Conservation (phyloP, 2,329 filamentous ascomycete species). For the Teratosphaeria zuluensis region DNA sequence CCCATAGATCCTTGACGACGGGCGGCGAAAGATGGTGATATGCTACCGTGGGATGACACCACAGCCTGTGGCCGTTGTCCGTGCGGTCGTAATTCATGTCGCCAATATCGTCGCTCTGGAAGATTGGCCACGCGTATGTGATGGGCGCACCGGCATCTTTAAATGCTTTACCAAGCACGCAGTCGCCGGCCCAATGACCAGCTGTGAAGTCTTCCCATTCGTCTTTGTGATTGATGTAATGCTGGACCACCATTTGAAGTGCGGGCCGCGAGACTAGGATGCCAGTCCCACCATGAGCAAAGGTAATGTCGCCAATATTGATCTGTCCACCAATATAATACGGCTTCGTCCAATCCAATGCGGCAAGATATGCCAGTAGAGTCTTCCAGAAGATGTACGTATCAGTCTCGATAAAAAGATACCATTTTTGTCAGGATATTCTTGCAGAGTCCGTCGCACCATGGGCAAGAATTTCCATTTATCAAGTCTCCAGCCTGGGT, state of each 20-base stretch:
- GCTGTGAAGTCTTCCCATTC: slow-evolving; percentile 25
- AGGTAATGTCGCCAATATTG: slow-evolving; percentile 26
- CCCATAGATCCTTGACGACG: slow-evolving; percentile 16
- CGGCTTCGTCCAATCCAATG: slow-evolving; percentile 32
- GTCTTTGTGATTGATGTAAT: slow-evolving; percentile 31
- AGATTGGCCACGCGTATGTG: slow-evolving; percentile 19
- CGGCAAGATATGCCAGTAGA: slow-evolving; percentile 36
- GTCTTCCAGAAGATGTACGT: slow-evolving; percentile 36
- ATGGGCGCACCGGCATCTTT: slow-evolving; percentile 12
- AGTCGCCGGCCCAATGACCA: slow-evolving; percentile 16
- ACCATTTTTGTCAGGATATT: slow-evolving; percentile 41
- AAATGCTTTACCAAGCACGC: slow-evolving; percentile 12
- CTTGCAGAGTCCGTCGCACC: slow-evolving; percentile 39
- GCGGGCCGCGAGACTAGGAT: slow-evolving; percentile 44
- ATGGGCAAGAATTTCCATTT: slow-evolving; percentile 47
- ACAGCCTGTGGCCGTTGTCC: slow-evolving; percentile 7
- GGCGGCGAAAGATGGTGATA: slow-evolving; percentile 17
- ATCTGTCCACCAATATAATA: slow-evolving; percentile 39
- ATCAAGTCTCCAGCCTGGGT: slow-evolving; percentile 33
- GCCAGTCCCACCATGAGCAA: slow-evolving; percentile 45
- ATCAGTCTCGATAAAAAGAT: slow-evolving; percentile 45
- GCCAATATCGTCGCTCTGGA: slow-evolving; percentile 29
- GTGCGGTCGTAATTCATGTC: slow-evolving; percentile 25
- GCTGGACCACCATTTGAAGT: slow-evolving; percentile 34
- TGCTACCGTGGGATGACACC: slow-evolving; percentile 21